Conservation (phyloP, 148 eudicot genomes). For the Rhododendron williamsianum region DNA sequence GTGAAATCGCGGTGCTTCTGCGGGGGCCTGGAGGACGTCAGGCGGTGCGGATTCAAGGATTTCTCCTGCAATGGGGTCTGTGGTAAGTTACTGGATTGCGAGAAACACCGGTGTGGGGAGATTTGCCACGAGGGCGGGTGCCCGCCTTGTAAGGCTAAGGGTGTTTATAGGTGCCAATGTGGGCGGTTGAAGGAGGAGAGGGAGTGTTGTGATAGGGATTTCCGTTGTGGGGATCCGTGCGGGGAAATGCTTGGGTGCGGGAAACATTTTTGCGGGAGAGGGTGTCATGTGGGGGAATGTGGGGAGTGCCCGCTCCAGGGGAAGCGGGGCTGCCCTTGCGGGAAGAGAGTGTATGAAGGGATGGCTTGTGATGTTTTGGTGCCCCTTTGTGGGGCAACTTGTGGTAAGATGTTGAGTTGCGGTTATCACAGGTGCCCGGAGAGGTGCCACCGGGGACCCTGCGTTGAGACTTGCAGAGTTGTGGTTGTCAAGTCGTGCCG, state of each 20-base stretch:
- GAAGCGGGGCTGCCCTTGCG: constrained; percentile 84
- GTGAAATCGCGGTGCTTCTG: constrained; percentile 73
- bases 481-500: constrained; percentile 75
- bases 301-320: constrained; percentile 87
- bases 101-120: constrained; percentile 61
- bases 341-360: constrained; percentile 76
- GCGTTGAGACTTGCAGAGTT: constrained; percentile 73
- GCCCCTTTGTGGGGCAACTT: constrained; percentile 81
- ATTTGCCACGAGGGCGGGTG: constrained; percentile 81
- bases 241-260: constrained; percentile 60
- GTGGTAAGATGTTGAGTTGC: constrained; percentile 76
- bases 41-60: constrained; percentile 84
- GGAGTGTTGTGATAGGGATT: constrained; percentile 68
- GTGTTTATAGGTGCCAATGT: constrained; percentile 63
- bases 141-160: constrained; percentile 65
- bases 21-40: constrained; percentile 64
- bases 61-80: constrained; percentile 73
- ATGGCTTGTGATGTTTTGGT: constrained; percentile 79
- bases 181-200: constrained; percentile 66
- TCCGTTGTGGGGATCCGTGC: constrained; percentile 61
- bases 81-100: constrained; percentile 51
- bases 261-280: constrained; percentile 74
- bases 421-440: constrained; percentile 86
- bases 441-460: constrained; percentile 82
- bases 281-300: constrained; percentile 81